Percentiles rank a stretch among this genome's conserved stretches.
Conservation (phyloP, 2,329 filamentous ascomycete genomes). For the Fusarium sambucinum region DNA sequence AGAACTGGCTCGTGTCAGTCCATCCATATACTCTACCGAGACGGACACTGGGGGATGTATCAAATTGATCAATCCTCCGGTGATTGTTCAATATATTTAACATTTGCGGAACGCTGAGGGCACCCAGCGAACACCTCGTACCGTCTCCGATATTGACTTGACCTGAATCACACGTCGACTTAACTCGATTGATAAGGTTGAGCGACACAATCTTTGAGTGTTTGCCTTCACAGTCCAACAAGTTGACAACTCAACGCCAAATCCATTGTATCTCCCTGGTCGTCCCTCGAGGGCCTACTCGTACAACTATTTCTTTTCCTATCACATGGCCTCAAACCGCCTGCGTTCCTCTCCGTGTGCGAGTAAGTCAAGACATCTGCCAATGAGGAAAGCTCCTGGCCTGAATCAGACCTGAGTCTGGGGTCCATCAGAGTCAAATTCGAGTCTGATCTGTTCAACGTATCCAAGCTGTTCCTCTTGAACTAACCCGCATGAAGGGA, state of each 20-base stretch:
- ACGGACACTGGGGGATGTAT: background rate
- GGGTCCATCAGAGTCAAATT: background rate
- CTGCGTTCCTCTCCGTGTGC: no score
- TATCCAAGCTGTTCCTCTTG: no score
- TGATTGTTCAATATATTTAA: background rate
- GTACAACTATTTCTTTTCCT: background rate
- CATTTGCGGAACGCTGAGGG: background rate
- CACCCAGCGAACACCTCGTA: background rate
- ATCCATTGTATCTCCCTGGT: background rate
- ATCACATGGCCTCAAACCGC: background rate
- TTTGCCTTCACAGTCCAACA: background rate
- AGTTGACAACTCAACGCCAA: background rate
- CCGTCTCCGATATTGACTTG: background rate
- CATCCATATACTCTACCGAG: background rate
- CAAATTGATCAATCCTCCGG: background rate
- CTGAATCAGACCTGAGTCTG: background rate
- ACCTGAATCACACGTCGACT: background rate
- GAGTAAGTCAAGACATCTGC: no score
- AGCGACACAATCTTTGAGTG: background rate
- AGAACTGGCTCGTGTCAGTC: background rate
- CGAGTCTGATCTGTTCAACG: background rate
- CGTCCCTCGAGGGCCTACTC: background rate
- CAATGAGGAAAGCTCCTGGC: background rate
- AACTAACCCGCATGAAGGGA: background rate
- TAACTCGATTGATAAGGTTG: background rate